Conservation (phyloP, 495 filamentous ascomycete genomes). For the Aspergillus sclerotioniger region DNA sequence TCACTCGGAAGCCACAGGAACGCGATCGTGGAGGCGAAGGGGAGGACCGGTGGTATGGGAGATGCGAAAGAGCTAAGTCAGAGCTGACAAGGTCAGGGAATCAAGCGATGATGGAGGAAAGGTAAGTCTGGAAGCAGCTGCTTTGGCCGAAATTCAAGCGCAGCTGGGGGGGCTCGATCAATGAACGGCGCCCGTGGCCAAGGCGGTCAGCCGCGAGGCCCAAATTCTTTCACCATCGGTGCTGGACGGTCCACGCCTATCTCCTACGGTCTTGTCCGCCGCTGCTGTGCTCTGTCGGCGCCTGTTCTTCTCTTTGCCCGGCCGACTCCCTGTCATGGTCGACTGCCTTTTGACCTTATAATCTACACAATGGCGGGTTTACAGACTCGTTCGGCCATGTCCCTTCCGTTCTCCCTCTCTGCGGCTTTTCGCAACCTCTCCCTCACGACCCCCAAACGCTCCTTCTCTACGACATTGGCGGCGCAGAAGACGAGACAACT, state of each 20-base stretch:
- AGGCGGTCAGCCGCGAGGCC: constrained; percentile 40
- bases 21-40: background rate
- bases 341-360: constrained; percentile 9
- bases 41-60: background rate
- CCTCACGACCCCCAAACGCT: constrained; percentile 39
- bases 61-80: constrained; percentile 9
- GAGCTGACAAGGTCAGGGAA: constrained; percentile 18
- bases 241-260: background rate
- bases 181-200: constrained; percentile 27
- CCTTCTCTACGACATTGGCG: constrained; percentile 41
- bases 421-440: constrained; percentile 44
- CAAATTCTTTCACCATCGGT: constrained; percentile 39
- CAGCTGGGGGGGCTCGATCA: constrained; percentile 36
- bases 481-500: constrained; percentile 35
- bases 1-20: constrained; percentile 23
- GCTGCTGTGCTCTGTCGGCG: background rate
- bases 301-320: background rate
- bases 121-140: constrained; percentile 14
- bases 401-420: constrained; percentile 38
- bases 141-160: constrained; percentile 39
- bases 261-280: background rate
- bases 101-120: constrained; percentile 2
- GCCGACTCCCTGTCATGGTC: constrained; percentile 17
- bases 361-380: constrained; percentile 33
- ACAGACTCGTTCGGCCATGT: constrained; percentile 31